Evolutionary conservation across 2,329 filamentous ascomycete genomes (phyloP), one percentile per base, ranked within the genome.

Genomic region (Ascocoryne sarcoides): DNA sequence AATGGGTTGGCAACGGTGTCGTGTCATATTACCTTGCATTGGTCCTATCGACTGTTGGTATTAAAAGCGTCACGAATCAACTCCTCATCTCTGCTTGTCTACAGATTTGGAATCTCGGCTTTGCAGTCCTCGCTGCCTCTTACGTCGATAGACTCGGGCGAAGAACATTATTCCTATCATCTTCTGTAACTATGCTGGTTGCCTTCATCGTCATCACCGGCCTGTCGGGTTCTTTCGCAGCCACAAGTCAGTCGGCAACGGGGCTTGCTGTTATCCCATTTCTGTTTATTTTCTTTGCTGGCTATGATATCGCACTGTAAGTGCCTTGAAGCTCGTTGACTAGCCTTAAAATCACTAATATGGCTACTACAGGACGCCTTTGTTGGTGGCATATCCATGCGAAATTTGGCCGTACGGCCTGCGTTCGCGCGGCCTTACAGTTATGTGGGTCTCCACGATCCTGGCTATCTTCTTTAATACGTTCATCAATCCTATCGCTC

Each of bases 291-390:
- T 76, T 75, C 49, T 80, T 77, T 46, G 62, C 75, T 3, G 65
- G 63, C 45, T 82, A 81, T 56, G 79, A 80, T 50, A 66, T 81
- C 36, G 76, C 75, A n/a, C n/a, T n/a, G n/a, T n/a, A n/a, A n/a
- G n/a, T n/a, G n/a, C n/a, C n/a, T n/a, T n/a, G n/a, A n/a, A n/a
- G n/a, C n/a, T n/a, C n/a, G n/a, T n/a, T n/a, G n/a, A n/a, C n/a
- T n/a, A n/a, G n/a, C n/a, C n/a, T n/a, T n/a, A n/a, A n/a, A n/a
- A n/a, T n/a, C n/a, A n/a, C n/a, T 77, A 75, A 1, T 79, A 79
- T 58, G 79, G 68, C 71, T 56, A 59, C 65, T n/a, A n/a, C n/a
- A n/a, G n/a, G n/a, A 14, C 72, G 19, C 71, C 71, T 44, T 65
- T 76, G 32, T 65, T 76, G 16, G 65, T 76, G 47, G 70, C 68